These are phyloP conservation scores for Blastocystis sp. DNA, from an alignment of 352 stramenopile genomes.

Conservation along the genomic window DNA sequence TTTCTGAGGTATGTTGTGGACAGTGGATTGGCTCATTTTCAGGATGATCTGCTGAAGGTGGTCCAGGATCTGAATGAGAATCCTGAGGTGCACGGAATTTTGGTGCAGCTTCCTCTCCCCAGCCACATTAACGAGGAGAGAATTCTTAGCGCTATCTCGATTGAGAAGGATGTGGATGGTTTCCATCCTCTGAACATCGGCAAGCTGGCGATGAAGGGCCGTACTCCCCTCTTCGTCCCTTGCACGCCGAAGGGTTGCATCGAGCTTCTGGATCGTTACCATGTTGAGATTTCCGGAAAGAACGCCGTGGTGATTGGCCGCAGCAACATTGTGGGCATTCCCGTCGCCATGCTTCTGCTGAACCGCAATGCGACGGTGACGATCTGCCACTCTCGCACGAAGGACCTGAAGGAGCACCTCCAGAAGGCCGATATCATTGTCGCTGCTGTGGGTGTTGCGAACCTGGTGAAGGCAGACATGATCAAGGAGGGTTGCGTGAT, in stretches of 20 bases:
- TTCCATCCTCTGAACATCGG: constrained; percentile 91
- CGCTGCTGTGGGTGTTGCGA: constrained; percentile 81
- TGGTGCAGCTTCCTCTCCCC: constrained; percentile 90
- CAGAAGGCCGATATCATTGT: constrained; percentile 87
- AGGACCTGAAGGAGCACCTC: constrained; percentile 75
- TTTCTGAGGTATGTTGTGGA: constrained; percentile 61
- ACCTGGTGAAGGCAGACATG: constrained; percentile 85
- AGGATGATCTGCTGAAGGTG: constrained; percentile 65
- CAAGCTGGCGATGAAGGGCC: constrained; percentile 73
- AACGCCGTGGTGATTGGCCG: constrained; percentile 88
- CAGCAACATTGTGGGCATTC: constrained; percentile 89
- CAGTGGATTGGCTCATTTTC: constrained; percentile 36
- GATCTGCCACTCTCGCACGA: constrained; percentile 85
- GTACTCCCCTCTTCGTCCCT: constrained; percentile 76
- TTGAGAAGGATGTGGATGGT: constrained; percentile 93
- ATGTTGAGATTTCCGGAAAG: constrained; percentile 78
- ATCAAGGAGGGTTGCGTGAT: constrained; percentile 80
- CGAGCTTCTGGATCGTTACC: constrained; percentile 79
- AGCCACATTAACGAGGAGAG: constrained; percentile 77
- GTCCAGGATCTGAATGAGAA: constrained; percentile 75
- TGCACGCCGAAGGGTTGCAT: constrained; percentile 82
- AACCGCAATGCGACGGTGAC: constrained; percentile 90
- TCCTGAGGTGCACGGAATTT: constrained; percentile 79
- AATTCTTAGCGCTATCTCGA: constrained; percentile 81
- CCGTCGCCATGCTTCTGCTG: constrained; percentile 83